These are phyloP conservation scores for Calycina herbarum DNA, from an alignment of 2,329 filamentous ascomycete species.

Conservation along the genomic window DNA sequence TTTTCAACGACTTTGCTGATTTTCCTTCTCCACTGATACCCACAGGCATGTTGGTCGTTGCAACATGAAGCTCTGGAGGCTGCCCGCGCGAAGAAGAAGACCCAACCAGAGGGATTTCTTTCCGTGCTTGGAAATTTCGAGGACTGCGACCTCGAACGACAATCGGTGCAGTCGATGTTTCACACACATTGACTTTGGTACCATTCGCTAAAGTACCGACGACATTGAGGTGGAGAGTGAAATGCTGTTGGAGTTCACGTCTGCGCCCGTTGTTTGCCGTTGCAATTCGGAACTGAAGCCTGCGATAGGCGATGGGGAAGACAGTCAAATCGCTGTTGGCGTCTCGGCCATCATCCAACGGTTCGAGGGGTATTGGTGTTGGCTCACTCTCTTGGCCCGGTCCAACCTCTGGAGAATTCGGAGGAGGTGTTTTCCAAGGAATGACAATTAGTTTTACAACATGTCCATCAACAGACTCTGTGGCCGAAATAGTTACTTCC, in stretches of 20 bases:
- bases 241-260: constrained; percentile 95
- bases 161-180: constrained; percentile 84
- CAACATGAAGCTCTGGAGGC: constrained; percentile 35
- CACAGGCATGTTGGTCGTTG: constrained; percentile 28
- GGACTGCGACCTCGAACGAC: constrained; percentile 93
- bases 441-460: constrained; percentile 93
- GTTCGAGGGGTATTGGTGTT: constrained; percentile 72
- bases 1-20: constrained; percentile 26
- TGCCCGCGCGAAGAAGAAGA: constrained; percentile 38
- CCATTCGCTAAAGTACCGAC: constrained; percentile 81
- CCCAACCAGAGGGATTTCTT: constrained; percentile 75
- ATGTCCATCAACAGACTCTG: constrained; percentile 92
- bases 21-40: constrained; percentile 25
- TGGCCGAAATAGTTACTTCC: constrained; percentile 87
- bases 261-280: constrained; percentile 94
- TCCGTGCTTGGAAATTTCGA: constrained; percentile 90
- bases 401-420: constrained; percentile 67
- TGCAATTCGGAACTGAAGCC: constrained; percentile 89
- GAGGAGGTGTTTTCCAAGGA: constrained; percentile 93
- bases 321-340: constrained; percentile 70
- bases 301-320: constrained; percentile 91
- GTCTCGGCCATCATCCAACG: constrained; percentile 53
- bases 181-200: constrained; percentile 76
- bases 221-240: constrained; percentile 84
- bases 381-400: constrained; percentile 80